Evolutionary conservation across 352 stramenopile species (phyloP), one percentile per base, ranked within the genome.

Genomic region (Blastocystis sp.): DNA sequence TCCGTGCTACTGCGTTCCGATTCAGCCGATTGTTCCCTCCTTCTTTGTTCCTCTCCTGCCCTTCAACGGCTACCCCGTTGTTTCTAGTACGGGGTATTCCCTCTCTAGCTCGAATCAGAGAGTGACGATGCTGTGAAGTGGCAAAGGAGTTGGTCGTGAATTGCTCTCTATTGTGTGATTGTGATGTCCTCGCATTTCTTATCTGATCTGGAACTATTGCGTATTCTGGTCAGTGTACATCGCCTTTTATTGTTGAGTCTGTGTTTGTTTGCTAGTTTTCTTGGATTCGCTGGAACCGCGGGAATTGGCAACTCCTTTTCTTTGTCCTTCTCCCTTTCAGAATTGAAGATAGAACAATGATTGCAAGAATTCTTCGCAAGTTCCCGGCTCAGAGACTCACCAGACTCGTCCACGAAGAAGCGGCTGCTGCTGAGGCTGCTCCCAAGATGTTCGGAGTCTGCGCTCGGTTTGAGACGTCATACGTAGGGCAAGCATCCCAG

Each of bases 401-500:
- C 31, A 67, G 74, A 85, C 55, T 62, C 50, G 29, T 62, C 60
- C 74, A 85, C 39, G 60, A 61, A 29, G 74, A 85, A 24, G 50
- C 29, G 35, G 74, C 60, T 51, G 4, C 45, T 16, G 45, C 51
- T 26, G 74, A 85, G 39, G 51, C 74, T 39, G 74, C 74, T 61
- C 74, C 74, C 74, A 85, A 85, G 74, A 85, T 85, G 74, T 85
- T 85, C 70, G 74, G 74, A 37, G 74, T 85, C 59, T 29, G 60
- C 39, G 24, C n/a, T 16, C 13, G 6, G 13, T 3, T 16, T 31
- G 65, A 9, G 41, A 13, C 29, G 51, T 67, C 35, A 85, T 67
- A 45, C 1, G 31, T 85, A 85, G 74, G 74, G 74, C 55, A 85
- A 85, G 61, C 74, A 85, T 39, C 26, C 74, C 13, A 85, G 74